Conservation (phyloP, 495 filamentous ascomycete species). For the Jackrogersella multiformis region DNA sequence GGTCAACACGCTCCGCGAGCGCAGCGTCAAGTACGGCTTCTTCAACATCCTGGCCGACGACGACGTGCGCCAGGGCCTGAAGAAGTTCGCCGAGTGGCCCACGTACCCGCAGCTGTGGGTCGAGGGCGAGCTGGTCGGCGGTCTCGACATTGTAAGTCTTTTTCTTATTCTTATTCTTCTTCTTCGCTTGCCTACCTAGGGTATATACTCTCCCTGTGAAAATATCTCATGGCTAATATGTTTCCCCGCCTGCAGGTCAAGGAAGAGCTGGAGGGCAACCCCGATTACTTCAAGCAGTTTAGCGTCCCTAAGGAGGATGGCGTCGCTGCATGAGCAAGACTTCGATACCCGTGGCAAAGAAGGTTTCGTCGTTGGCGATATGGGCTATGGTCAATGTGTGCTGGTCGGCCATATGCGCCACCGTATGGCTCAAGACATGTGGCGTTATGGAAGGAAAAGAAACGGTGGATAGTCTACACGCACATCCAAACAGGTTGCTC, state of each 20-base stretch:
- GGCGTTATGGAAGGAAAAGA: neutral
- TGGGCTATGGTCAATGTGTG: neutral
- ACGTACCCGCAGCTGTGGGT: constrained; percentile 94
- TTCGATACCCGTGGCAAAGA: neutral
- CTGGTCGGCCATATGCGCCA: neutral
- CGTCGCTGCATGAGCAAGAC: constrained; percentile 35
- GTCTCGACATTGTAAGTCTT: constrained; percentile 91
- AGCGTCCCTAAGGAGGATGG: constrained; percentile 57
- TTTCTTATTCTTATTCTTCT: neutral
- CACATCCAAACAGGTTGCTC: neutral
- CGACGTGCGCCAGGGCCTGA: constrained; percentile 94
- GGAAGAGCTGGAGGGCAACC: constrained; percentile 69
- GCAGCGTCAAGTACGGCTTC: constrained; percentile 93
- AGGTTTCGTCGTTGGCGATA: neutral
- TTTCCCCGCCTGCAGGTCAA: constrained; percentile 56
- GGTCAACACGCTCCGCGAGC: constrained; percentile 84
- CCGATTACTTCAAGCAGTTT: constrained; percentile 79
- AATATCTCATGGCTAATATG: constrained; percentile 35
- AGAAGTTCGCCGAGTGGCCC: constrained; percentile 95
- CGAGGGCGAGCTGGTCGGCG: constrained; percentile 84
- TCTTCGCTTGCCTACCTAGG: neutral
- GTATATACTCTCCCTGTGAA: too few relatives aligned
- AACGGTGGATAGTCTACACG: neutral
- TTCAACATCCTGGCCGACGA: constrained; percentile 99
- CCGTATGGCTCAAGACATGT: neutral